A percentile compares a stretch with the other conserved stretches of the same genome.
These are phyloP conservation scores for Aspergillus hortae DNA, from an alignment of 2,329 filamentous ascomycete species.

Conservation along the genomic window DNA sequence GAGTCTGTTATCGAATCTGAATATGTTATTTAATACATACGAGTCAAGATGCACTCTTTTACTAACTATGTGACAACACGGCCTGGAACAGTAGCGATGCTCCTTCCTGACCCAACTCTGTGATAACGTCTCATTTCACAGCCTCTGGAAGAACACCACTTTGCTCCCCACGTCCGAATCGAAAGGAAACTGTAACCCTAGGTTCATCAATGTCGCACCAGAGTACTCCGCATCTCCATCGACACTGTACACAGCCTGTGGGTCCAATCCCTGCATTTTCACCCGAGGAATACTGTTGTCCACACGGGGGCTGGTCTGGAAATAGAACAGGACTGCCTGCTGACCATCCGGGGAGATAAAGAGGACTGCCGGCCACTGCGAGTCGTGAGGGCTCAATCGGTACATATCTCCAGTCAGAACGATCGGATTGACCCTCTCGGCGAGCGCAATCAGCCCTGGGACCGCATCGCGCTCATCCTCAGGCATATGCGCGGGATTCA, in stretches of 20 bases:
- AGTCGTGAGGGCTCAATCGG: constrained; percentile 54
- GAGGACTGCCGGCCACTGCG: constrained; percentile 61
- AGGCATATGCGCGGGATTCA: constrained; percentile 53
- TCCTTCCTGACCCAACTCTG: too few relatives aligned
- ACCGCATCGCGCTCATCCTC: constrained; percentile 51
- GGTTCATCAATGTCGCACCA: constrained; percentile 61
- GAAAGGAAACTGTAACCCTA: constrained; percentile 54
- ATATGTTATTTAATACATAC: too few relatives aligned
- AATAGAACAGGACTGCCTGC: constrained; percentile 56
- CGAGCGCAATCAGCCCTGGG: constrained; percentile 52
- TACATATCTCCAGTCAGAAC: constrained; percentile 58
- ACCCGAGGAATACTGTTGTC: constrained; percentile 55
- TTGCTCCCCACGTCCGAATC: constrained; percentile 7
- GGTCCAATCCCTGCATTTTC: constrained; percentile 56
- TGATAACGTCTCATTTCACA: too few relatives aligned
- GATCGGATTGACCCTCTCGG: constrained; percentile 57
- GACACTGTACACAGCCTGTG: constrained; percentile 52
- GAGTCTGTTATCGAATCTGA: too few relatives aligned
- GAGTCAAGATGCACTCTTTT: too few relatives aligned
- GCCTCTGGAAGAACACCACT: too few relatives aligned
- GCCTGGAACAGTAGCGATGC: too few relatives aligned
- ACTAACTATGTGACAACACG: too few relatives aligned
- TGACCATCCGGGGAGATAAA: constrained; percentile 53
- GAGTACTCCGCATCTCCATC: constrained; percentile 52
- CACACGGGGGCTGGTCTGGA: constrained; percentile 53